Evolutionary conservation across 2,329 filamentous ascomycete species (phyloP), one percentile per base, ranked within the genome.

Genomic region (Aspergillus sp.): DNA sequence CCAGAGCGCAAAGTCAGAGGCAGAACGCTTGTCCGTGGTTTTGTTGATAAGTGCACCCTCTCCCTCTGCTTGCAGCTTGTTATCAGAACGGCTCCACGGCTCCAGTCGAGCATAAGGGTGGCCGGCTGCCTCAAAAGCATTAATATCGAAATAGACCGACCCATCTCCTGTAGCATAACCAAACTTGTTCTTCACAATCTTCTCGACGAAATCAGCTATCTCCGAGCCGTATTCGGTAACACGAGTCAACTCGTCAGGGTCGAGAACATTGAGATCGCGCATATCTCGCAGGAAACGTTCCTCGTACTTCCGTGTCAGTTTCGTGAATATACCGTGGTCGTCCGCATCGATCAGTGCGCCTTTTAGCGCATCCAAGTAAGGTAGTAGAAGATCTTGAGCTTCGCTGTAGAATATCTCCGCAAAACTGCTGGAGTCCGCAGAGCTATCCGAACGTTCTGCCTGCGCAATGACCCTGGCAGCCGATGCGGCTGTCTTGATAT

Each of bases 141-240:
- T 74, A 53, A 94, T 96, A 58, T 96, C 91, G 53, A 96, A 97
- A 68, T 96, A 96, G 0, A 97, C 88, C 0, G 88, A 94, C 0
- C 89, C 90, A 56, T 93, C 86, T 0, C 73, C 67, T 0, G 79
- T 80, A 32, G 70, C 72, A 60, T 97, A 97, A 1, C 84, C 91
- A 57, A 90, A 96, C 0, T 86, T 85, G 62, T 95, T 94, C 44
- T 85, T 73, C 26, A 94, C 81, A 47, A 95, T 87, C 53, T 79
- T 81, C 59, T 91, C 79, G 0, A 96, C 88, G 52, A 94, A 96
- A 7, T 78, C 73, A 41, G 86, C 88, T 60, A 97, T 96, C 60
- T 94, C 83, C 0, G 83, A 82, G 3, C 91, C 86, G 57, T 93
- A 96, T 59, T 95, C 88, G 1, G 89, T 95, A n/a, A 96, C 91